Conservation (phyloP, 225 moss, liverwort and hornwort genomes). For the Pleurozium schreberi region DNA sequence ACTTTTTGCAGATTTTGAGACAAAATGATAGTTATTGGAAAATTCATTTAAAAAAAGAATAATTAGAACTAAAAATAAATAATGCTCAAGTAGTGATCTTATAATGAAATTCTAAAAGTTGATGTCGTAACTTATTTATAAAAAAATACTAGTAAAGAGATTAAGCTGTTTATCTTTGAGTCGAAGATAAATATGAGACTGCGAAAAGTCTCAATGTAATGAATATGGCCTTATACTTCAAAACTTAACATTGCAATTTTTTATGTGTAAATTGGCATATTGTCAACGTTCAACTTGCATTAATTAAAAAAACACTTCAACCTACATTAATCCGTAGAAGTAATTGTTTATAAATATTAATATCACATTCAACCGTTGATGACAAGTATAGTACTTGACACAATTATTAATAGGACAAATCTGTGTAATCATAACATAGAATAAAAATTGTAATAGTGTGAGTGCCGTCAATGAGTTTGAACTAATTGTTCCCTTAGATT, state of each 20-base stretch:
- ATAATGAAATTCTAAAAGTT: too few relatives aligned
- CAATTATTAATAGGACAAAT: not conserved
- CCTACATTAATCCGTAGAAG: rapidly evolving
- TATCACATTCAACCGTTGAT: not conserved
- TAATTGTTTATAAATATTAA: not conserved
- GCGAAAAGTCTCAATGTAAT: too few relatives aligned
- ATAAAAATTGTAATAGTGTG: not conserved
- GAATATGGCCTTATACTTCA: too few relatives aligned
- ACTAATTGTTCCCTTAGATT: not conserved
- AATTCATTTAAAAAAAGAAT: too few relatives aligned
- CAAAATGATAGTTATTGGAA: too few relatives aligned
- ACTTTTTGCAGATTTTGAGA: too few relatives aligned
- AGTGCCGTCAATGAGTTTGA: not conserved
- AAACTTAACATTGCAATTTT: not conserved
- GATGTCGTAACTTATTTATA: too few relatives aligned
- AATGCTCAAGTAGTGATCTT: too few relatives aligned
- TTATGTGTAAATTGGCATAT: not conserved
- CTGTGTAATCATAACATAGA: not conserved
- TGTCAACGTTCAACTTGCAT: not conserved
- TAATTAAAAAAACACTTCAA: not conserved
- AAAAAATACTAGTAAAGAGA: too few relatives aligned
- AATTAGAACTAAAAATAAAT: too few relatives aligned
- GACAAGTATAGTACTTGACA: not conserved
- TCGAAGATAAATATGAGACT: too few relatives aligned
- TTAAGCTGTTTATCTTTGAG: too few relatives aligned